phyloP scores from a whole-genome alignment of 1,284 basidiomycete species.

The Microbotryomycetes sp. region DNA sequence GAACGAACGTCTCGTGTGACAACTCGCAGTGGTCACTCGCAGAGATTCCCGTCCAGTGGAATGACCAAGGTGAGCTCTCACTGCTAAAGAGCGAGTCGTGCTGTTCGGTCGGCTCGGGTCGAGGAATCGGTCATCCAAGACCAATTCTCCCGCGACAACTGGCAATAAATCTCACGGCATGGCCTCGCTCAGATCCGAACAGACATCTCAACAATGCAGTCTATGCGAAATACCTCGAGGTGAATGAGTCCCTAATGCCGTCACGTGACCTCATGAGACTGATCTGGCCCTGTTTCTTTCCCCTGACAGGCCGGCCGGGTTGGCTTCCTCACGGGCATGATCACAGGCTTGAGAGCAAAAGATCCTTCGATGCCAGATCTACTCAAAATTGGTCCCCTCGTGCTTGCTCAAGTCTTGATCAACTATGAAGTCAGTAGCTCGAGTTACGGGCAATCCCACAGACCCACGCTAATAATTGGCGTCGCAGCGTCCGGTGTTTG shows the following conservation, averaged over 20 bases:
- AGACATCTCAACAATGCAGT: constrained; percentile 9
- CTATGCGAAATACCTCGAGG: constrained; percentile 21
- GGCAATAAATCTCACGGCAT: no score
- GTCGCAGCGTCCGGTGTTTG: constrained; percentile 9
- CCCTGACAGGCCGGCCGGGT: constrained; percentile 12
- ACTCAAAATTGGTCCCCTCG: no score
- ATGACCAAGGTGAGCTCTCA: constrained; percentile 7
- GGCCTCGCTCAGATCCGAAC: neutral
- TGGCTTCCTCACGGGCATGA: neutral
- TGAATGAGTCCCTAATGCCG: neutral
- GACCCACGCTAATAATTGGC: no score
- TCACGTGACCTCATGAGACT: neutral
- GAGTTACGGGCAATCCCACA: no score
- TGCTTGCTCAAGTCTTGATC: constrained; percentile 12
- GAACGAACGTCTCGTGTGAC: no score
- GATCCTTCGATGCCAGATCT: no score
- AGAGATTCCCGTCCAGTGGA: constrained; percentile 16
- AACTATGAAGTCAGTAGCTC: constrained; percentile 13
- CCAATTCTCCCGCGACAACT: neutral
- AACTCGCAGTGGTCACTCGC: neutral
- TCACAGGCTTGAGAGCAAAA: neutral
- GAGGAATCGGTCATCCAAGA: no score
- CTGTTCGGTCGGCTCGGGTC: no score
- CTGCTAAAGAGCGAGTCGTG: no score
- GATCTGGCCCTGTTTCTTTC: no score